These are phyloP conservation scores for Aspergillus ruber DNA, from an alignment of 2,329 filamentous ascomycete species.

Conservation along the genomic window DNA sequence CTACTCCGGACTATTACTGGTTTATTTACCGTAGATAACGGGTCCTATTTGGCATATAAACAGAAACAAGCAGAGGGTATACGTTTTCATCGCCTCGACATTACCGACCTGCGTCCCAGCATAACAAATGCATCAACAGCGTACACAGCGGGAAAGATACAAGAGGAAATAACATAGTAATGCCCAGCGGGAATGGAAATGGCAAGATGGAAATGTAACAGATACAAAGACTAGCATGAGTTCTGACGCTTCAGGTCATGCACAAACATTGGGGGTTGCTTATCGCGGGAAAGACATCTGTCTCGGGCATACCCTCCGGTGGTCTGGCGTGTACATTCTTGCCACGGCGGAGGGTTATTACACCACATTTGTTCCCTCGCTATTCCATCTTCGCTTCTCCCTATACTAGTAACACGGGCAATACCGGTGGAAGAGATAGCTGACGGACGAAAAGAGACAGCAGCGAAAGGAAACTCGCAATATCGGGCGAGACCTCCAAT, in stretches of 20 bases:
- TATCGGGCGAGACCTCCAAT: slow-evolving; percentile 13
- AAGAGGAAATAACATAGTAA: slow-evolving; percentile 8
- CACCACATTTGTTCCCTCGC: neutral
- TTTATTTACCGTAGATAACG: neutral
- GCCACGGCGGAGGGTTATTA: neutral
- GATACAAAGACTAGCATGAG: neutral
- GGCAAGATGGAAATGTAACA: neutral
- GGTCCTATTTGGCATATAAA: neutral
- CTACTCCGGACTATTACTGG: neutral
- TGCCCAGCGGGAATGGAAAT: neutral
- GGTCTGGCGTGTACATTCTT: neutral
- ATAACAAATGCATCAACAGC: slow-evolving; percentile 11
- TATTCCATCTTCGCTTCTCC: neutral
- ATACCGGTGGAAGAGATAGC: neutral
- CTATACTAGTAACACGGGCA: neutral
- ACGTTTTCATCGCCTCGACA: neutral
- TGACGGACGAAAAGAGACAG: neutral
- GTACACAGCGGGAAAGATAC: slow-evolving; percentile 4
- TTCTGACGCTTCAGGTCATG: slow-evolving; percentile 28
- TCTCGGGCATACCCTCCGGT: neutral
- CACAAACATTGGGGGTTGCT: slow-evolving; percentile 11
- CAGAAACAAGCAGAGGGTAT: neutral
- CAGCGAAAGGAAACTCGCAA: slow-evolving; percentile 4
- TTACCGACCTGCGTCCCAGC: slow-evolving; percentile 14
- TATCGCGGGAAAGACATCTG: slow-evolving; percentile 7